Percentiles rank a stretch among this genome's conserved stretches.
Evolutionary conservation across 257 asterid genomes (phyloP).

Genomic region (Prunella vulgaris): DNA sequence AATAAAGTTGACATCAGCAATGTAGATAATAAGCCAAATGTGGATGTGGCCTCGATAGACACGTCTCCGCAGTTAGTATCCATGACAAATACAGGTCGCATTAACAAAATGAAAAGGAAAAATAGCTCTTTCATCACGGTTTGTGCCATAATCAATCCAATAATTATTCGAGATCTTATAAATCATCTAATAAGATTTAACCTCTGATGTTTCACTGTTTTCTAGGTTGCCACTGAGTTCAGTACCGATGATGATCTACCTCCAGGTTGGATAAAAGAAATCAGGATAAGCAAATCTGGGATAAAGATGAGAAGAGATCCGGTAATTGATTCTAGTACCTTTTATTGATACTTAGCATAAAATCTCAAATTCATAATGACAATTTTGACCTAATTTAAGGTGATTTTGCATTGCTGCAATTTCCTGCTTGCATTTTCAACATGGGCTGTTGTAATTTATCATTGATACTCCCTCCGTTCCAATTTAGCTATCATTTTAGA

Average conservation of each 20-base stretch:
- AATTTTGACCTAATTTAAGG: not conserved
- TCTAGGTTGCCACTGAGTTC: conserved; percentile 33
- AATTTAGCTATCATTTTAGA: no score
- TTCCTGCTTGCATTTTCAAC: conserved; percentile 1
- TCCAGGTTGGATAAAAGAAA: conserved; percentile 68
- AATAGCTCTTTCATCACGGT: conserved; percentile 24
- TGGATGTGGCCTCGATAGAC: conserved; percentile 17
- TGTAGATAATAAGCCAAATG: not conserved
- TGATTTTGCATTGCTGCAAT: not conserved
- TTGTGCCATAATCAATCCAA: conserved; percentile 23
- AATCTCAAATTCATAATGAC: not conserved
- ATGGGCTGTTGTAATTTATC: not conserved
- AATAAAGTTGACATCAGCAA: not conserved
- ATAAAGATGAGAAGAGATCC: conserved; percentile 40
- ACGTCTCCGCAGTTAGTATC: conserved; percentile 17
- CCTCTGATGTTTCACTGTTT: conserved; percentile 22
- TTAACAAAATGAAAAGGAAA: conserved; percentile 19
- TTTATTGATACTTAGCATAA: not conserved
- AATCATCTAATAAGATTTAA: not conserved
- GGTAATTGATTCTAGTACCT: conserved; percentile 34
- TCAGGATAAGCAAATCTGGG: conserved; percentile 36
- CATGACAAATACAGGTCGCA: conserved; percentile 8
- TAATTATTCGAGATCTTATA: conserved; percentile 10
- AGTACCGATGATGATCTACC: conserved; percentile 48
- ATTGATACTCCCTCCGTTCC: no score